Evolutionary conservation across 1,284 basidiomycete species (phyloP).

Genomic region (Ganoderma resinaceum): DNA sequence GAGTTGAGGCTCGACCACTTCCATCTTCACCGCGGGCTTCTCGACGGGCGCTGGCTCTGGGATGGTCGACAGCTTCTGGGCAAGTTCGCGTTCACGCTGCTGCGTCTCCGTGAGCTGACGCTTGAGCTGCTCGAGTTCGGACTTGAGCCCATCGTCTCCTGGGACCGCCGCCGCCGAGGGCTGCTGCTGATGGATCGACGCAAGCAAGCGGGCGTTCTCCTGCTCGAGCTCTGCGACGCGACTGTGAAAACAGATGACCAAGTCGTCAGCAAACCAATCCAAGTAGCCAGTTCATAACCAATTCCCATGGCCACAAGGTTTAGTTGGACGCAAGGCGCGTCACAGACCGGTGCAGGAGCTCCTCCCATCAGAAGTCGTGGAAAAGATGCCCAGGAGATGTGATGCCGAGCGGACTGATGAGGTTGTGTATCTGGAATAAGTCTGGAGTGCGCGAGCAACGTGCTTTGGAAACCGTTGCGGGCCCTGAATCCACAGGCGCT

Average conservation of each 20-base stretch:
- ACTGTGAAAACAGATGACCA: slow-evolving; percentile 42
- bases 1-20: slow-evolving; percentile 54
- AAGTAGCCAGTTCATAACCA: neutral
- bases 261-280: slow-evolving; percentile 1
- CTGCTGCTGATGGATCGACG: slow-evolving; percentile 47
- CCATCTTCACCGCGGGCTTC: slow-evolving; percentile 56
- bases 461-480: slow-evolving; percentile 8
- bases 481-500: slow-evolving; percentile 12
- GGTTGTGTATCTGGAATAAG: slow-evolving; percentile 6
- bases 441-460: slow-evolving; percentile 7
- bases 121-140: slow-evolving; percentile 71
- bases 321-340: neutral
- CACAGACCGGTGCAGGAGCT: slow-evolving; percentile 8
- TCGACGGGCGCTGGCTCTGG: slow-evolving; percentile 37
- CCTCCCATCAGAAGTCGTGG: slow-evolving; percentile 15
- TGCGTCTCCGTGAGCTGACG: slow-evolving; percentile 59
- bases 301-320: neutral
- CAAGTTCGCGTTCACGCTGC: slow-evolving; percentile 71
- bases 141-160: slow-evolving; percentile 47
- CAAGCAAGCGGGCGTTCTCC: slow-evolving; percentile 74
- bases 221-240: slow-evolving; percentile 79
- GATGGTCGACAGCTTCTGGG: slow-evolving; percentile 57
- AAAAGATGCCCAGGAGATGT: slow-evolving; percentile 15
- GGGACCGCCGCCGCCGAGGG: slow-evolving; percentile 6
- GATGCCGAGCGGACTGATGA: slow-evolving; percentile 12